Conservation (phyloP, 2,329 filamentous ascomycete genomes). For the Parafenestella ontariensis region DNA sequence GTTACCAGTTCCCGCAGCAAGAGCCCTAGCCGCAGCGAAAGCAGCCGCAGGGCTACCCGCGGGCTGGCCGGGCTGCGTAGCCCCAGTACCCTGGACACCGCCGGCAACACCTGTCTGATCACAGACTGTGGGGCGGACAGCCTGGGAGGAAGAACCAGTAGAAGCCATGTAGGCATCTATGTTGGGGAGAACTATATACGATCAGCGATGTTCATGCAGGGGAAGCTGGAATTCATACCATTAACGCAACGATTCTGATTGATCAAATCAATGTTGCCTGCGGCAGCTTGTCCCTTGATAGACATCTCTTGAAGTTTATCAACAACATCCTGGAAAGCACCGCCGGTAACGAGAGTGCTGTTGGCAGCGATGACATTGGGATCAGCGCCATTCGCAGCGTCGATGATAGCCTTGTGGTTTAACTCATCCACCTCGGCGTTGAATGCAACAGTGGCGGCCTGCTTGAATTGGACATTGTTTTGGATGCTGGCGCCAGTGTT, state of each 20-base stretch:
- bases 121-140: slow-evolving; percentile 41
- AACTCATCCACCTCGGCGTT: slow-evolving; percentile 50
- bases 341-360: slow-evolving; percentile 46
- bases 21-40: slow-evolving; percentile 36
- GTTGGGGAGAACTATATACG: slow-evolving; percentile 39
- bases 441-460: slow-evolving; percentile 46
- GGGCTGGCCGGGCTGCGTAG: slow-evolving; percentile 37
- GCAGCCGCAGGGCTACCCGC: slow-evolving; percentile 42
- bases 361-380: slow-evolving; percentile 46
- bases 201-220: slow-evolving; percentile 9
- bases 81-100: slow-evolving; percentile 39
- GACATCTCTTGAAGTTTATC: slow-evolving; percentile 49
- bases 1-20: slow-evolving; percentile 39
- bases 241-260: slow-evolving; percentile 48
- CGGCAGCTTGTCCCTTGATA: slow-evolving; percentile 41
- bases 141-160: slow-evolving; percentile 38
- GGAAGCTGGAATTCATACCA: no score
- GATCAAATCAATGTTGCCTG: slow-evolving; percentile 45
- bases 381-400: slow-evolving; percentile 31
- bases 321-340: slow-evolving; percentile 49
- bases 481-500: slow-evolving; percentile 42
- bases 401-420: slow-evolving; percentile 48
- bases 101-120: slow-evolving; percentile 44
- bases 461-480: slow-evolving; percentile 47
- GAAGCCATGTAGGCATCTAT: slow-evolving; percentile 48